phyloP scores from a whole-genome alignment of 345 rosid genomes.

The Mercurialis annua region DNA sequence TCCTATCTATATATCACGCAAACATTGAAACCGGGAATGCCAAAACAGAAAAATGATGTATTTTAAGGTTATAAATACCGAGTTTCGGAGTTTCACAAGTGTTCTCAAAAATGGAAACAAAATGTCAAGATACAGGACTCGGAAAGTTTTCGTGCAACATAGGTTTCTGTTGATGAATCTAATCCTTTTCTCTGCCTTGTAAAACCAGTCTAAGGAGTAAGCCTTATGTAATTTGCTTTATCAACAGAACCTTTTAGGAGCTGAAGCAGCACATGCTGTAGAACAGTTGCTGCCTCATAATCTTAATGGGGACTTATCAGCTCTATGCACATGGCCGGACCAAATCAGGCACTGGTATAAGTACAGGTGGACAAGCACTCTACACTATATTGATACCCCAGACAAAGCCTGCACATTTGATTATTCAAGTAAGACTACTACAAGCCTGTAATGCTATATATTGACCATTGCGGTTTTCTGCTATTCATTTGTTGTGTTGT shows the following conservation, averaged over 20 bases:
- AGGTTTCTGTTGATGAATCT: too few relatives aligned
- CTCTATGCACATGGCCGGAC: conserved; percentile 69
- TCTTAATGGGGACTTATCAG: conserved; percentile 54
- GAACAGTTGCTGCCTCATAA: conserved; percentile 47
- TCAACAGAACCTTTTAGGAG: conserved; percentile 57
- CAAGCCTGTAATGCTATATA: background rate
- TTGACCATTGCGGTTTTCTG: background rate
- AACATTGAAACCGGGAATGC: too few relatives aligned
- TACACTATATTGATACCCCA: conserved; percentile 76
- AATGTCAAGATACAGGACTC: too few relatives aligned
- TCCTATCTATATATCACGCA: too few relatives aligned
- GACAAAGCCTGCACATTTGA: conserved; percentile 55
- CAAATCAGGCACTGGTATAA: conserved; percentile 72
- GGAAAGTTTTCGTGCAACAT: too few relatives aligned
- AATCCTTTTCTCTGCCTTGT: too few relatives aligned
- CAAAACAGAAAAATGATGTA: too few relatives aligned
- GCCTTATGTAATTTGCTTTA: background rate
- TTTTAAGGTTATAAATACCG: too few relatives aligned
- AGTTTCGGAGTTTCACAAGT: too few relatives aligned
- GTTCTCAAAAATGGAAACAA: too few relatives aligned
- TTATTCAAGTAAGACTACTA: conserved; percentile 39
- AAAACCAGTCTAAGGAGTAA: too few relatives aligned
- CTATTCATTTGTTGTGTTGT: too few relatives aligned
- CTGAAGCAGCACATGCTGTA: conserved; percentile 66
- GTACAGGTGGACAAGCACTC: conserved; percentile 72